These are phyloP conservation scores for Chytriomyces hyalinus DNA, from an alignment of 192 early-diverging fungal genomes.

Conservation along the genomic window DNA sequence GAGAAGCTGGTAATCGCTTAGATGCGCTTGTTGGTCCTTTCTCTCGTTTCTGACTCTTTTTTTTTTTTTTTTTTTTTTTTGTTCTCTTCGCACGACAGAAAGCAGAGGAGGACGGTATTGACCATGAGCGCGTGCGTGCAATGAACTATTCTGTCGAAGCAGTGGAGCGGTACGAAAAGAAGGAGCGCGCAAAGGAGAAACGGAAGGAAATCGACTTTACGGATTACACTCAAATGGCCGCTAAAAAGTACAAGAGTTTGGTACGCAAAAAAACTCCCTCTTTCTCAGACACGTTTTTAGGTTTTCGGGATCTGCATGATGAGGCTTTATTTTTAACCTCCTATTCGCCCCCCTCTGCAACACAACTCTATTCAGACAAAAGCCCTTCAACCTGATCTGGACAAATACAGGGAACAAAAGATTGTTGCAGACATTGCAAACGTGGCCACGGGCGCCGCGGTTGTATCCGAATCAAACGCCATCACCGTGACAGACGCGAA, in stretches of 20 bases:
- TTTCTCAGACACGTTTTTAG: too few relatives aligned
- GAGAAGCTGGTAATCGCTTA: constrained; percentile 47
- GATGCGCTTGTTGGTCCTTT: background rate
- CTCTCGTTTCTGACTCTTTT: too few relatives aligned
- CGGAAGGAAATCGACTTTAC: constrained; percentile 81
- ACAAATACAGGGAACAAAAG: constrained; percentile 74
- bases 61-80: constrained; percentile 11
- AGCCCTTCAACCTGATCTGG: constrained; percentile 85
- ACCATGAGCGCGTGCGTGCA: constrained; percentile 83
- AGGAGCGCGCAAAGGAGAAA: constrained; percentile 71
- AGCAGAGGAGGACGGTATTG: constrained; percentile 72
- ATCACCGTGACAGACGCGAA: constrained; percentile 56
- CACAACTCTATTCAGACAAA: constrained; percentile 43
- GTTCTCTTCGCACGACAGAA: background rate
- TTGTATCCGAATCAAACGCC: constrained; percentile 16
- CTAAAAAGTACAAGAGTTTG: constrained; percentile 85
- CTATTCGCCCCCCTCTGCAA: too few relatives aligned
- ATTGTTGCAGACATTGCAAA: constrained; percentile 45
- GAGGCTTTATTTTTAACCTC: too few relatives aligned
- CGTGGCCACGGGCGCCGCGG: constrained; percentile 44
- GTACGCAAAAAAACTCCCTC: too few relatives aligned
- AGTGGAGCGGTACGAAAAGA: constrained; percentile 85
- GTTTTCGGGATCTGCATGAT: too few relatives aligned
- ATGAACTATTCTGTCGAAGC: constrained; percentile 85
- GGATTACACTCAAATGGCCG: constrained; percentile 82